Conservation (phyloP, 495 filamentous ascomycete genomes). For the Aspergillus cristatus region DNA sequence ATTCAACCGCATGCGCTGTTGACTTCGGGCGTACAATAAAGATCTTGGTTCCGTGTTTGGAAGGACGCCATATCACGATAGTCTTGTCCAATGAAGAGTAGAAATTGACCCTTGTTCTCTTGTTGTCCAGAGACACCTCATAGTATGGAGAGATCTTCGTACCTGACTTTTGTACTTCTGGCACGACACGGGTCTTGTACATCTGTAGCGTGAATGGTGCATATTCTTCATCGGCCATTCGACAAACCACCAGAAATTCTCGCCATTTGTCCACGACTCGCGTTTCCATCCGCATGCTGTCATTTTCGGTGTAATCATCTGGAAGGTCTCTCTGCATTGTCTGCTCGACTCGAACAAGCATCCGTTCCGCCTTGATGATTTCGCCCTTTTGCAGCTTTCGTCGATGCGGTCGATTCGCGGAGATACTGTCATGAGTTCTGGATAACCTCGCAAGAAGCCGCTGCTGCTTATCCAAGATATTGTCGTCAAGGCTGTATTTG, state of each 20-base stretch:
- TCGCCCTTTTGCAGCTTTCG: constrained; percentile 47
- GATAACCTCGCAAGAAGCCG: constrained; percentile 25
- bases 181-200: constrained; percentile 63
- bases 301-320: constrained; percentile 59
- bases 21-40: constrained; percentile 61
- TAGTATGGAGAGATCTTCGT: constrained; percentile 44
- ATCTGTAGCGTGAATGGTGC: constrained; percentile 52
- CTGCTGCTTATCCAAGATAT: constrained; percentile 31
- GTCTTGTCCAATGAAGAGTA: constrained; percentile 68
- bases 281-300: constrained; percentile 52
- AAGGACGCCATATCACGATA: constrained; percentile 55
- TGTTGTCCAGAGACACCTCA: constrained; percentile 48
- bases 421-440: constrained; percentile 29
- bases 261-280: constrained; percentile 57
- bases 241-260: constrained; percentile 63
- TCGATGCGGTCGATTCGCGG: constrained; percentile 28
- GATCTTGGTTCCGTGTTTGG: constrained; percentile 49
- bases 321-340: constrained; percentile 44
- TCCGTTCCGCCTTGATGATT: constrained; percentile 64
- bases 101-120: constrained; percentile 51
- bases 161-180: constrained; percentile 45
- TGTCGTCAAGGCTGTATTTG: constrained; percentile 40
- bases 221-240: constrained; percentile 45
- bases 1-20: constrained; percentile 56
- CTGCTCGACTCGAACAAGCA: constrained; percentile 60